Conservation (phyloP, 2,329 filamentous ascomycete genomes). For the Tolypocladium album region DNA sequence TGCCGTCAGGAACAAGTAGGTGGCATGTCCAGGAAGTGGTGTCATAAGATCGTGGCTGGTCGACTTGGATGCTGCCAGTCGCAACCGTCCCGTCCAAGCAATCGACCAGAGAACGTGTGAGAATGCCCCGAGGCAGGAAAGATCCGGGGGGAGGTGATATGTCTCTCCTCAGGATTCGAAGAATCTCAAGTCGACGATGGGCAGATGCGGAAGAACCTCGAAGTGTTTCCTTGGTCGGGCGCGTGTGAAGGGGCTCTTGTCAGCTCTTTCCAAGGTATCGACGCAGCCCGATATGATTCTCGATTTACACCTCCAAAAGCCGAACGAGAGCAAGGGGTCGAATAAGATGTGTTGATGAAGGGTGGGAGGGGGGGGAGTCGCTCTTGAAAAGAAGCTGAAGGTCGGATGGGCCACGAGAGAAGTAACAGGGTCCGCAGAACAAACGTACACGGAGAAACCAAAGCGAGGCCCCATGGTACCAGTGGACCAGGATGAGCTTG, state of each 20-base stretch:
- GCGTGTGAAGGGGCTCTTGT: background rate
- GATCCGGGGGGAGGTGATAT: background rate
- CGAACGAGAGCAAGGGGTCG: background rate
- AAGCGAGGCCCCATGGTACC: conserved; percentile 8
- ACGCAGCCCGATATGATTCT: background rate
- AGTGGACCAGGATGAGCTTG: conserved; percentile 9
- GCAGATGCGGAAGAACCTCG: background rate
- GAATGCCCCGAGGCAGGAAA: background rate
- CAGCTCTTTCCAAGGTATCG: background rate
- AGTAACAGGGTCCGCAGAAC: conserved; percentile 5
- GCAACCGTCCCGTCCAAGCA: background rate
- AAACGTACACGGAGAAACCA: conserved; percentile 9
- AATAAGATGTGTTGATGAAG: background rate
- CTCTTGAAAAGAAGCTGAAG: conserved; percentile 10
- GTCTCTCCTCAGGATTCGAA: background rate
- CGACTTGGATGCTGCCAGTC: background rate
- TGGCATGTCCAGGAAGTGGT: conserved; percentile 5
- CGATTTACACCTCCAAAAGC: background rate
- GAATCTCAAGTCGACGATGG: background rate
- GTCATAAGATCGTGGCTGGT: background rate
- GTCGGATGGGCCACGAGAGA: background rate
- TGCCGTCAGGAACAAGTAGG: background rate
- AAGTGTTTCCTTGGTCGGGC: background rate
- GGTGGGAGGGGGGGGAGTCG: conserved; percentile 9
- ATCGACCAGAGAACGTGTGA: background rate